Percentiles rank a stretch among this genome's conserved stretches.
phyloP scores from a whole-genome alignment of 441 rosid genomes.

The Eruca vesicaria region DNA sequence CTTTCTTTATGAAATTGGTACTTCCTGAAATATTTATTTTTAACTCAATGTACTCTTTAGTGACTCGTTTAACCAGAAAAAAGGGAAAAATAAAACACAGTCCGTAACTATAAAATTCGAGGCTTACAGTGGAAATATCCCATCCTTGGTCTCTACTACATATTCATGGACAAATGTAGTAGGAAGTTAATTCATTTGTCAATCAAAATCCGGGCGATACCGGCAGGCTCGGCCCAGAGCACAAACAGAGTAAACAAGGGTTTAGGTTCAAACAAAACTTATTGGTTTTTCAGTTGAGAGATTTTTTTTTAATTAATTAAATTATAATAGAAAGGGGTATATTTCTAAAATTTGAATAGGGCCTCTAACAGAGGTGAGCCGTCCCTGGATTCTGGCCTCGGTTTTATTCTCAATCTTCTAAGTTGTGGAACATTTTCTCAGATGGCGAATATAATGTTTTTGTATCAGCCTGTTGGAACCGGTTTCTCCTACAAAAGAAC shows the following conservation, averaged over 20 bases:
- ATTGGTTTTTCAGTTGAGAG: too few species aligned
- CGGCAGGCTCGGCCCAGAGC: too few species aligned
- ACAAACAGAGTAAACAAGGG: too few species aligned
- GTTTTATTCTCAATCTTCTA: neutral
- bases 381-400: too few species aligned
- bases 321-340: too few species aligned
- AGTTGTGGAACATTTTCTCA: neutral
- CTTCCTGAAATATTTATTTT: neutral
- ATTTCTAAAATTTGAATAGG: too few species aligned
- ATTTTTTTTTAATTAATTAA: too few species aligned
- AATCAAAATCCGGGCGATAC: slow-evolving; percentile 20
- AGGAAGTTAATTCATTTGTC: neutral
- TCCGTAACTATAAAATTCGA: slow-evolving; percentile 43
- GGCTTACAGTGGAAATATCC: slow-evolving; percentile 59
- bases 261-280: too few species aligned
- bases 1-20: slow-evolving; percentile 48
- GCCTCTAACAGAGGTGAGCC: too few species aligned
- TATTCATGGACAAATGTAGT: slow-evolving; percentile 68
- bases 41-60: neutral
- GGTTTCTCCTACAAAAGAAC: slow-evolving; percentile 45
- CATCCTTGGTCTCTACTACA: slow-evolving; percentile 50
- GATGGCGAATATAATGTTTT: slow-evolving; percentile 43
- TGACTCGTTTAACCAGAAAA: neutral
- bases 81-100: slow-evolving; percentile 34
- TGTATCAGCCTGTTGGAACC: slow-evolving; percentile 43